Percentiles rank a stretch among this genome's conserved stretches.
phyloP scores from a whole-genome alignment of 163 green algal species.

The Chlamydomonas reinhardtii region DNA sequence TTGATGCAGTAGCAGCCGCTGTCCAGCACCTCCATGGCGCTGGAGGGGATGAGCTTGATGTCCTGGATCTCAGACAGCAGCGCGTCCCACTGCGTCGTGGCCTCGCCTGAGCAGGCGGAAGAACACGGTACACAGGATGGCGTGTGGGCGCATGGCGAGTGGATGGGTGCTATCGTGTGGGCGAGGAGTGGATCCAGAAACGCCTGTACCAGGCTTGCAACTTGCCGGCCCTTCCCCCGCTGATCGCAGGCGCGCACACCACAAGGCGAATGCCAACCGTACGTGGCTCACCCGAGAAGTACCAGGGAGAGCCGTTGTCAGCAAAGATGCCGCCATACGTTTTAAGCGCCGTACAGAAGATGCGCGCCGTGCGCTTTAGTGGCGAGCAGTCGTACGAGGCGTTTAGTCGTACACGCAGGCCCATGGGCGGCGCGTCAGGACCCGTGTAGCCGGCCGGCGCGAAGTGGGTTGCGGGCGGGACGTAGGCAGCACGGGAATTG shows the following conservation, averaged over 20 bases:
- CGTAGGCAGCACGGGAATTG: constrained; percentile 44
- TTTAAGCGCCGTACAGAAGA: constrained; percentile 47
- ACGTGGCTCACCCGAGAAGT: background rate
- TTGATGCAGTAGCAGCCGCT: constrained; percentile 34
- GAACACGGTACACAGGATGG: too few relatives aligned
- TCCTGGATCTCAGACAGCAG: constrained; percentile 14
- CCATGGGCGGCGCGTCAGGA: constrained; percentile 45
- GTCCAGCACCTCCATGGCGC: constrained; percentile 43
- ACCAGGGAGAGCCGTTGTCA: constrained; percentile 49
- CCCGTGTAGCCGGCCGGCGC: constrained; percentile 12
- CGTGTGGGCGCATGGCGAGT: too few relatives aligned
- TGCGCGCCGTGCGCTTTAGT: constrained; percentile 8
- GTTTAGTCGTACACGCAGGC: constrained; percentile 44
- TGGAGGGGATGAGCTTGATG: constrained; percentile 24
- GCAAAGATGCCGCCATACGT: constrained; percentile 50
- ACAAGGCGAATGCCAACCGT: too few relatives aligned
- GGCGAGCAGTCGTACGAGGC: constrained; percentile 29
- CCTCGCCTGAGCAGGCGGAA: constrained; percentile 32
- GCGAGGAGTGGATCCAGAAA: too few relatives aligned
- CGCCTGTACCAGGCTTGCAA: too few relatives aligned
- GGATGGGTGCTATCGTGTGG: too few relatives aligned
- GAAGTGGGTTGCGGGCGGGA: constrained; percentile 49
- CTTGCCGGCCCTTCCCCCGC: too few relatives aligned
- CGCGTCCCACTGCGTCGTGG: constrained; percentile 19
- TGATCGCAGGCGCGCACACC: too few relatives aligned